Evolutionary conservation across 352 stramenopile species (phyloP).

Genomic region (Pythium sp.): DNA sequence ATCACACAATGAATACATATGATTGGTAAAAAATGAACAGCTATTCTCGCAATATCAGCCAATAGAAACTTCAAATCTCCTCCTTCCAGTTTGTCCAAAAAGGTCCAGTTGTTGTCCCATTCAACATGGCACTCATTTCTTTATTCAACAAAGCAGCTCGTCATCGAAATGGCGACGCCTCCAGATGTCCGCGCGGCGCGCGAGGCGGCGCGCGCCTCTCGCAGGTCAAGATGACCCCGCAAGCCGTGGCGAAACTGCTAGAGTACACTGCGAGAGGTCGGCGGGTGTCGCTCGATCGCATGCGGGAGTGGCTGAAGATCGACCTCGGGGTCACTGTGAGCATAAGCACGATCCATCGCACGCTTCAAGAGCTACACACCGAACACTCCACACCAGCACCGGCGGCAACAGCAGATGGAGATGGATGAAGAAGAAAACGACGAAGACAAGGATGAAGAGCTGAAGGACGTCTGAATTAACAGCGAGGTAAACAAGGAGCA

Average conservation of each 20-base stretch:
- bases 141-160: not conserved
- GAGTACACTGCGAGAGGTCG: not conserved
- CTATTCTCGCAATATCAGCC: not conserved
- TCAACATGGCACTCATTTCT: not conserved
- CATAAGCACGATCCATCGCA: not conserved
- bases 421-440: not conserved
- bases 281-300: not conserved
- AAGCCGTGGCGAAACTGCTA: not conserved
- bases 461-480: not conserved
- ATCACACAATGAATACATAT: not conserved
- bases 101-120: not conserved
- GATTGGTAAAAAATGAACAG: not conserved
- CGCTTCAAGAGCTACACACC: not conserved
- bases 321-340: not conserved
- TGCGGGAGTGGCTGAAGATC: not conserved
- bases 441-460: not conserved
- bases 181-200: too few relatives aligned
- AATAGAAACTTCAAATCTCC: not conserved
- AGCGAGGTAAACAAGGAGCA: not conserved
- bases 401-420: not conserved
- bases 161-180: not conserved
- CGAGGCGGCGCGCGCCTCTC: not conserved
- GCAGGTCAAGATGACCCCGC: not conserved
- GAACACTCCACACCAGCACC: not conserved
- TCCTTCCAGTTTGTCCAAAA: too few relatives aligned